Percentiles rank a stretch among this genome's conserved stretches.
phyloP scores from a whole-genome alignment of 2,329 filamentous ascomycete species.

The Ceratocystis papillata region DNA sequence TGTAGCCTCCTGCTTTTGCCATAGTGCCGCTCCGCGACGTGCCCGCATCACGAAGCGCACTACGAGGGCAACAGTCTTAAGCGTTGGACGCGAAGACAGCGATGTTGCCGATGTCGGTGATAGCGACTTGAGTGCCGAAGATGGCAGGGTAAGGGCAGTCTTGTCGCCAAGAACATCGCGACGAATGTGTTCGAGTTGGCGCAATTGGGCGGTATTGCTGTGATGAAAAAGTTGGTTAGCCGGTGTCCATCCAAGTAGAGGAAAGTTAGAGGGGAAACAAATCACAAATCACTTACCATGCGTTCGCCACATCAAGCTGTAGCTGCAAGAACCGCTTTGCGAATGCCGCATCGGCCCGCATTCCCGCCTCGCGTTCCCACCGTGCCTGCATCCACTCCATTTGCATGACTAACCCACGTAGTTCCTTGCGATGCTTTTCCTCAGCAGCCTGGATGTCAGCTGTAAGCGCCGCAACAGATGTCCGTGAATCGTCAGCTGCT shows the following conservation, averaged over 20 bases:
- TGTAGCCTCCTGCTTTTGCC: constrained; percentile 43
- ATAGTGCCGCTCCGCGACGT: constrained; percentile 37
- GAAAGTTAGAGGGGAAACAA: constrained; percentile 18
- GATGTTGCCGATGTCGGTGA: constrained; percentile 6
- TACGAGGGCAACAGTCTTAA: constrained; percentile 39
- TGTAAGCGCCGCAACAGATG: constrained; percentile 30
- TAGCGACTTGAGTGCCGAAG: constrained; percentile 20
- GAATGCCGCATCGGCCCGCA: constrained; percentile 70
- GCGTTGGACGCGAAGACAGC: constrained; percentile 28
- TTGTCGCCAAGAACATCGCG: constrained; percentile 34
- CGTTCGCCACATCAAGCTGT: constrained; percentile 71
- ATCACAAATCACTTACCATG: constrained; percentile 64
- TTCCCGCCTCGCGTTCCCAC: constrained; percentile 66
- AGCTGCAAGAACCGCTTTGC: constrained; percentile 75
- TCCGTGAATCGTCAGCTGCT: constrained; percentile 26
- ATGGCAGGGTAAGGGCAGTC: constrained; percentile 26
- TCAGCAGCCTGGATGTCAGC: constrained; percentile 36
- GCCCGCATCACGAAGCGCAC: constrained; percentile 46
- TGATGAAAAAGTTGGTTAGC: constrained; percentile 24
- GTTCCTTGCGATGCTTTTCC: constrained; percentile 59
- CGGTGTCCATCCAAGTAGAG: background rate
- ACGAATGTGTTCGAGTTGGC: constrained; percentile 71
- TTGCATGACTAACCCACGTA: constrained; percentile 75
- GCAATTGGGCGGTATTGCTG: constrained; percentile 87
- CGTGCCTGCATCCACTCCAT: constrained; percentile 82